Conservation (phyloP, 805 yeast species). For the Saturnispora gosingensis region DNA sequence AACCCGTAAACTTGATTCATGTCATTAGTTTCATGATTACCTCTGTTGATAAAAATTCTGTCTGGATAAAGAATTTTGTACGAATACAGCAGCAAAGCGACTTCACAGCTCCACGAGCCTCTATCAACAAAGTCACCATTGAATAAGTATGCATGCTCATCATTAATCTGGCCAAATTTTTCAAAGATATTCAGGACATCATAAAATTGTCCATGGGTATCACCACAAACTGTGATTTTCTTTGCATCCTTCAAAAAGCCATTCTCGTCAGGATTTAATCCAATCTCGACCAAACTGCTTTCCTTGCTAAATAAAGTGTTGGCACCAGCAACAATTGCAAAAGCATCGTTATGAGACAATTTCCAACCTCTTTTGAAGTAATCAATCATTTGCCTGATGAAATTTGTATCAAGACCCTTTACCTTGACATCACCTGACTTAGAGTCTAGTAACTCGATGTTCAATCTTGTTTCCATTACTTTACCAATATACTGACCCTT, state of each 20-base stretch:
- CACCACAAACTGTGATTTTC: slow-evolving; percentile 84
- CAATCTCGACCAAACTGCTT: slow-evolving; percentile 67
- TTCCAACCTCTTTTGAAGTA: slow-evolving; percentile 65
- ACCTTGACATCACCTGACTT: slow-evolving; percentile 23
- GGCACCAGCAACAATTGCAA: slow-evolving; percentile 69
- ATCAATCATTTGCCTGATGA: slow-evolving; percentile 56
- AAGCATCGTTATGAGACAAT: slow-evolving; percentile 74
- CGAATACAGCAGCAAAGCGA: slow-evolving; percentile 70
- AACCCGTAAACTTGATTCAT: slow-evolving; percentile 97
- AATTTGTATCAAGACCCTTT: slow-evolving; percentile 37
- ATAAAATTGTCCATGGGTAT: slow-evolving; percentile 94
- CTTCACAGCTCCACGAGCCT: slow-evolving; percentile 98
- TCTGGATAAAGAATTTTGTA: slow-evolving; percentile 71
- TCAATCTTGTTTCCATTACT: slow-evolving; percentile 43
- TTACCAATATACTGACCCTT: slow-evolving; percentile 34
- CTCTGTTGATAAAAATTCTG: slow-evolving; percentile 71
- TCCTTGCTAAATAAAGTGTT: slow-evolving; percentile 56
- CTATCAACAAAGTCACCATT: slow-evolving; percentile 98
- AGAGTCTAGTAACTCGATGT: slow-evolving; percentile 29
- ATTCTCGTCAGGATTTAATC: slow-evolving; percentile 33
- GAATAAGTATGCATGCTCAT: slow-evolving; percentile 68
- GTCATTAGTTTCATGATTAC: slow-evolving; percentile 93
- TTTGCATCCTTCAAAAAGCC: slow-evolving; percentile 15
- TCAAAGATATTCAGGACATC: slow-evolving; percentile 78
- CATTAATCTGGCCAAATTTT: slow-evolving; percentile 60